Base-by-base conservation (phyloP, 2,329 filamentous ascomycete genomes). In the Hymenoscyphus salicellus region DNA sequence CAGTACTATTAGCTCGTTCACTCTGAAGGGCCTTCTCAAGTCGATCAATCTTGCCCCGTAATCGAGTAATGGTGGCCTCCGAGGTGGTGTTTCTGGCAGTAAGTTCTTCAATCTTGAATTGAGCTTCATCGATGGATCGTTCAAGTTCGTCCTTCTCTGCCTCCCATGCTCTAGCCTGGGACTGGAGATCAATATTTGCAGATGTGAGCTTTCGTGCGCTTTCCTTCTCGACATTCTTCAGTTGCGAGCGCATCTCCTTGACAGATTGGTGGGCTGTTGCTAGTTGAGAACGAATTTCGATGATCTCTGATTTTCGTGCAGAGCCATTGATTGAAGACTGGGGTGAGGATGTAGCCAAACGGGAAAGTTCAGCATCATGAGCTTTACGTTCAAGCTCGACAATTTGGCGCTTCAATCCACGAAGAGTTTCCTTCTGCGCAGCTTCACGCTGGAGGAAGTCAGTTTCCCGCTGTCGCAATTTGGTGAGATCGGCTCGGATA, bases 341-440 rank as follows among this genome's bases (percentile, higher is more conserved):
- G 33, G 81, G 80, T 2, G 81, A 80, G 14, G 81, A 80, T 41
- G 71, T 68, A 26, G 78, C 75, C 30, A 86, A 73, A 11, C 79
- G 80, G 20, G 83, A 82, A 49, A 87, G 81, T 63, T 87, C 83
- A 5, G 84, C 81, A 64, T 92, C 86, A 69, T 90, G 87, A 4
- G 89, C 80, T 65, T 89, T 85, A 49, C 84, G 83, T 73, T 92
- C 89, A 17, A 92, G 81, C 41, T 90, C 86, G 1, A 83, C 79
- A 58, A 92, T 83, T 64, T 88, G 84, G 58, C 83, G 82, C 74
- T 89, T 90, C 64, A 90, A 83, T 23, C 80, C 79, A 65, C 88
- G 87, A 65, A 89, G 80, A 1, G 80, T 78, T 33, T 89, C 84
- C 69, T 87, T 89, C 69, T 89, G 85, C 6, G 83, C 76, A 10